phyloP scores from a whole-genome alignment of 1,284 basidiomycete genomes.

The Rhodotorula mucilaginosa region DNA sequence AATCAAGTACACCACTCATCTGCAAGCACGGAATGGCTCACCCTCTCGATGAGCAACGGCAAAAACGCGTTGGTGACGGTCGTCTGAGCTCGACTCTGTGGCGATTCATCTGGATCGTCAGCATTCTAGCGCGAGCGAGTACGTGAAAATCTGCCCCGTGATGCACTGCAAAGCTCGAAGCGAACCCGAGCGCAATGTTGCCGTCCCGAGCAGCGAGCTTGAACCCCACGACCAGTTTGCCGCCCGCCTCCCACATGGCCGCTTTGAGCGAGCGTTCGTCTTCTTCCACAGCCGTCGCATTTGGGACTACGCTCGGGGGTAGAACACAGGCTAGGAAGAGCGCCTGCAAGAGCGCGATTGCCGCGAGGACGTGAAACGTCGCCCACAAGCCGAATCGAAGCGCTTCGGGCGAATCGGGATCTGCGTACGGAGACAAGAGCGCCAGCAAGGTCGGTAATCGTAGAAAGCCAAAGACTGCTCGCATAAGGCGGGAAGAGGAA shows the following conservation, averaged over 20 bases:
- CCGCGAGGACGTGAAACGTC: constrained; percentile 13
- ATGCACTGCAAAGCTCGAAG: constrained; percentile 36
- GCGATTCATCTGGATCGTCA: no score
- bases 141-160: no score
- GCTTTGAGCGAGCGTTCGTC: neutral
- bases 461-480: constrained; percentile 38
- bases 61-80: constrained; percentile 33
- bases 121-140: neutral
- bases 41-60: constrained; percentile 36
- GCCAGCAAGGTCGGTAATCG: constrained; percentile 30
- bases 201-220: constrained; percentile 15
- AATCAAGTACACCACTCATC: neutral
- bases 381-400: constrained; percentile 16
- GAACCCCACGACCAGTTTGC: constrained; percentile 28
- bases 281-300: neutral
- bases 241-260: neutral
- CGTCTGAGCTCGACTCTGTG: constrained; percentile 22
- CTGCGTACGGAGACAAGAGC: neutral
- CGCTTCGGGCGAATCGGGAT: constrained; percentile 13
- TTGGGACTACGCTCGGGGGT: neutral
- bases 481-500: neutral
- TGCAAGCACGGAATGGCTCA: neutral
- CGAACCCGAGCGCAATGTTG: constrained; percentile 27
- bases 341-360: neutral
- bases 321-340: neutral